Base-by-base conservation (phyloP, 306 rosid species). In the Castanospermum australe region DNA sequence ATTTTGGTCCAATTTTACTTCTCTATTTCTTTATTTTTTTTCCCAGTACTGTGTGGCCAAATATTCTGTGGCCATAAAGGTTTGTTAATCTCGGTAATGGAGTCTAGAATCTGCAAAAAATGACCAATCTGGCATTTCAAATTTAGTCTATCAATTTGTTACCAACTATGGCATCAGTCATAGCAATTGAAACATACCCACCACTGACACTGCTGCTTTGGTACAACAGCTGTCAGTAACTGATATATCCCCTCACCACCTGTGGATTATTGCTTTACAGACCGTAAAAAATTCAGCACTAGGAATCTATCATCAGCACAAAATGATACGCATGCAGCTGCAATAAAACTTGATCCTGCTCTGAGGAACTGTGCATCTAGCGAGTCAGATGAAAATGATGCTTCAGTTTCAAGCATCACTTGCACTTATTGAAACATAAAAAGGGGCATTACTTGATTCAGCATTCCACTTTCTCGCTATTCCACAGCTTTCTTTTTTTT, bases 391-490 rank as follows among this genome's bases (percentile, higher is more conserved):
- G 84, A 47, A 79, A 82, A 61, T 33, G 64, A 75, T 55, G 84
- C 84, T 79, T 71, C 86, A 64, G 67, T 79, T 57, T 51, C 28
- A 86, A 82, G 85, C 82, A 86, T 77, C 67, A 45, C 30, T 17
- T 21, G 13, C 21, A 17, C 61, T 51, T 55, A 60, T 55, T 60
- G 36, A 30, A 47, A 18, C 17, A 41, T 32, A 24, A 57, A 39
- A 7, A 70, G 0, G 45, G 21, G 15, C 44, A 30, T 70, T 33
- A 70, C 35, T 39, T 4, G 54, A 17, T 32, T 77, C 30, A 52
- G 33, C 42, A 38, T 10, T 69, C 17, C 28, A 11, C 30, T 17
- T 67, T 22, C 8, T 55, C 57, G 5, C 0, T 17, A n/a, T 54
- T 54, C 32, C 5, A 14, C 14, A 18, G 9, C 14, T 25, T 39